Conservation (phyloP, 805 yeast genomes). For the Nakazawaea wyomingensis region DNA sequence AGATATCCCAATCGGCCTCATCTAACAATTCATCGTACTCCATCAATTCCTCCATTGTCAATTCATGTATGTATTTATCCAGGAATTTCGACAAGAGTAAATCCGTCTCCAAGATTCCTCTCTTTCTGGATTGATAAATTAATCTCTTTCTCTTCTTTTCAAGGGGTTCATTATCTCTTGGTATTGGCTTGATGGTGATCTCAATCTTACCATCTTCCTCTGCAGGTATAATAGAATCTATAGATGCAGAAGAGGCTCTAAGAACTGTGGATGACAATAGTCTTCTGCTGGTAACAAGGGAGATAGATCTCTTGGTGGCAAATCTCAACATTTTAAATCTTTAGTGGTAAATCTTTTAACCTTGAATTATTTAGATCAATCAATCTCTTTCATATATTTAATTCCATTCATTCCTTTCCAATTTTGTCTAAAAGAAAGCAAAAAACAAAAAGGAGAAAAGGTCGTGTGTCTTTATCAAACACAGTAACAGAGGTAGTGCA, state of each 20-base stretch:
- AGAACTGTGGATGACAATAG: neutral
- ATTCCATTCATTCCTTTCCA: no score
- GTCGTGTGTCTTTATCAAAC: no score
- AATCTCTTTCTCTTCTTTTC: conserved; percentile 82
- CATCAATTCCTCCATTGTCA: conserved; percentile 62
- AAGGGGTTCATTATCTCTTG: conserved; percentile 65
- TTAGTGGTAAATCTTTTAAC: no score
- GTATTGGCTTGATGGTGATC: conserved; percentile 65
- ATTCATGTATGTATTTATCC: conserved; percentile 54
- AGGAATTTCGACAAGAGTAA: conserved; percentile 82
- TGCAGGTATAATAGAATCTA: conserved; percentile 2
- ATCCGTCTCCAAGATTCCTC: conserved; percentile 95
- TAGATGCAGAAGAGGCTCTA: conserved; percentile 1
- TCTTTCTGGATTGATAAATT: conserved; percentile 84
- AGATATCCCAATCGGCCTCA: conserved; percentile 98
- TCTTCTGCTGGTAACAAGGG: neutral
- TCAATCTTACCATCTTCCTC: conserved; percentile 31
- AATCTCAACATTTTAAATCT: neutral
- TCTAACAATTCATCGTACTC: conserved; percentile 85
- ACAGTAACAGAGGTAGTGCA: no score
- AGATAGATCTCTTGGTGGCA: neutral
- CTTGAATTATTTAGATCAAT: no score
- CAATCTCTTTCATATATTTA: no score
- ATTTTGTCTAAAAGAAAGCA: no score
- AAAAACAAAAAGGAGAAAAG: no score